Conservation (phyloP, 192 early-diverging fungal species). For the Funneliformis mosseae region DNA sequence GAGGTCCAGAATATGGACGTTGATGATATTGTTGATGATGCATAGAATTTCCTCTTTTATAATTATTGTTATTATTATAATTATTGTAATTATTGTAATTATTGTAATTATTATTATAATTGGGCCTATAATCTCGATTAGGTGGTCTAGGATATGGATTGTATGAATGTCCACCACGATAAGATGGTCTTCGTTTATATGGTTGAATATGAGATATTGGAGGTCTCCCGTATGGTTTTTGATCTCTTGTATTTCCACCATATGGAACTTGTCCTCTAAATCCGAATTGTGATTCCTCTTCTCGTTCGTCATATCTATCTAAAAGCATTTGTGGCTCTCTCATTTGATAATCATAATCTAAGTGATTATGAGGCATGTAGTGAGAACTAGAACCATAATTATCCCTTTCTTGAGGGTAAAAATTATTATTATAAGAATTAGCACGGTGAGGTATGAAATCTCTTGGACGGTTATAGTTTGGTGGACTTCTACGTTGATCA, state of each 20-base stretch:
- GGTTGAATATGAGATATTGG: background rate
- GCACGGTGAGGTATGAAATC: constrained; percentile 1
- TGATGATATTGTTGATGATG: constrained; percentile 15
- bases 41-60: constrained; percentile 9
- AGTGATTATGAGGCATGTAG: background rate
- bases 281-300: constrained; percentile 6
- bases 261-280: constrained; percentile 27
- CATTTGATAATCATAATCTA: background rate
- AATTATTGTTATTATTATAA: background rate
- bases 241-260: constrained; percentile 10
- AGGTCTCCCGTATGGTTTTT: constrained; percentile 10
- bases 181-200: constrained; percentile 21
- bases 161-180: constrained; percentile 1
- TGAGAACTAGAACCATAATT: background rate
- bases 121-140: constrained; percentile 14
- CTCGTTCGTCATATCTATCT: constrained; percentile 2
- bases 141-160: constrained; percentile 6
- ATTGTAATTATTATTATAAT: background rate
- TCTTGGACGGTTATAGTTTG: constrained; percentile 13
- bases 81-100: background rate
- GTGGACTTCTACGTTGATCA: constrained; percentile 18
- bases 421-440: background rate
- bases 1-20: constrained; percentile 7
- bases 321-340: background rate
- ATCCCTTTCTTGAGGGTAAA: background rate